Evolutionary conservation across 371 early-diverging fungal genomes (phyloP).

Genomic region (Entomophthora muscae): DNA sequence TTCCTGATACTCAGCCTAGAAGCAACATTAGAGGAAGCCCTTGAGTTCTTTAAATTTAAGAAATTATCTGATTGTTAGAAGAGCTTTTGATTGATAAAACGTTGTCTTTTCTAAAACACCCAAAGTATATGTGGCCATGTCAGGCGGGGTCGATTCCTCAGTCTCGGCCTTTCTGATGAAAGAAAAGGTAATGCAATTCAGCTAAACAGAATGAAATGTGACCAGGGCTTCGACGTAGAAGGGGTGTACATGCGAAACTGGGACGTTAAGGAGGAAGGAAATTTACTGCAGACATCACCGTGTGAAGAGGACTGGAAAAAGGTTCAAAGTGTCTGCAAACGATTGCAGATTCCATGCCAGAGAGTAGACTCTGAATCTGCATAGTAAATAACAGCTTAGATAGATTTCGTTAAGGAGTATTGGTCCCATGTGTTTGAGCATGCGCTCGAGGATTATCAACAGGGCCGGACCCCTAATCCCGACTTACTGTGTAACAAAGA

Average conservation of each 20-base stretch:
- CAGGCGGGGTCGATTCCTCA: slow-evolving; percentile 85
- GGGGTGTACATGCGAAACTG: slow-evolving; percentile 91
- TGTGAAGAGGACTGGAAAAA: slow-evolving; percentile 65
- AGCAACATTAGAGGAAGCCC: too few relatives aligned
- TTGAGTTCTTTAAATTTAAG: too few relatives aligned
- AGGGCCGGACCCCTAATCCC: slow-evolving; percentile 80
- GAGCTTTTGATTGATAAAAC: neutral
- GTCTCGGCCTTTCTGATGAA: slow-evolving; percentile 60
- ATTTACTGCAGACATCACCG: slow-evolving; percentile 33
- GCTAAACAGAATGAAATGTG: neutral
- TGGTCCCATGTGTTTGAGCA: slow-evolving; percentile 76
- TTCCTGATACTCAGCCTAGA: too few relatives aligned
- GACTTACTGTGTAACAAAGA: slow-evolving; percentile 75
- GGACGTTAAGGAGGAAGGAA: slow-evolving; percentile 66
- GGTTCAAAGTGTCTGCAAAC: slow-evolving; percentile 49
- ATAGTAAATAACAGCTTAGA: slow-evolving; percentile 12
- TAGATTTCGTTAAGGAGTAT: slow-evolving; percentile 76
- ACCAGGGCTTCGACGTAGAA: slow-evolving; percentile 39
- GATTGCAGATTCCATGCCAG: slow-evolving; percentile 43
- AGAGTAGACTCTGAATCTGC: slow-evolving; percentile 12
- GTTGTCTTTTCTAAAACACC: neutral
- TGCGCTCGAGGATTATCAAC: slow-evolving; percentile 46
- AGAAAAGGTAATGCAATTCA: slow-evolving; percentile 16
- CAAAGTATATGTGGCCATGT: slow-evolving; percentile 28
- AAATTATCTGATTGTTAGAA: too few relatives aligned